A percentile compares a stretch with the other conserved stretches of the same genome.
These are phyloP conservation scores for Fusarium palustre DNA, from an alignment of 2,329 filamentous ascomycete species.

Conservation along the genomic window DNA sequence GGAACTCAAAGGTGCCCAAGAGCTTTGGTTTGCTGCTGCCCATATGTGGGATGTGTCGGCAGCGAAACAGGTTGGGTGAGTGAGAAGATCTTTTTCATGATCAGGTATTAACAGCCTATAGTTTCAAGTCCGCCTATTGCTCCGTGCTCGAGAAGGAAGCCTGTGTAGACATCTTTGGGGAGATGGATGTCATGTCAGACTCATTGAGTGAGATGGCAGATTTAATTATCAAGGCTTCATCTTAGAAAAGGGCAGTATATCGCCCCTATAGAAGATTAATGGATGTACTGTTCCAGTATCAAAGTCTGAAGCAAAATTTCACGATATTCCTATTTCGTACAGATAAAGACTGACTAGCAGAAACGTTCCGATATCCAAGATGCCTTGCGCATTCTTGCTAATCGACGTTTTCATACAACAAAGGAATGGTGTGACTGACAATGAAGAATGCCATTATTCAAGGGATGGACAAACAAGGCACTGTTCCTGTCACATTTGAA, in stretches of 20 bases:
- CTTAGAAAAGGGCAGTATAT: not conserved
- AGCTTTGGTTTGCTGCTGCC: constrained; percentile 39
- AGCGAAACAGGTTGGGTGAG: constrained; percentile 37
- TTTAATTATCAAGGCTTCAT: constrained; percentile 29
- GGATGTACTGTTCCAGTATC: not conserved
- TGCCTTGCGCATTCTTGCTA: not conserved
- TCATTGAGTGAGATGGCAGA: constrained; percentile 35
- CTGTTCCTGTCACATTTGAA: constrained; percentile 18
- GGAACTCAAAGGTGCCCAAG: constrained; percentile 24
- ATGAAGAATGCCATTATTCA: too few relatives aligned
- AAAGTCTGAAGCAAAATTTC: too few relatives aligned
- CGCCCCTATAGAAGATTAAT: not conserved
- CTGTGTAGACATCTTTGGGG: constrained; percentile 33
- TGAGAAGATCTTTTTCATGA: accelerated
- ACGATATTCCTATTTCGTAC: not conserved
- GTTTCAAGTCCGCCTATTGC: constrained; percentile 39
- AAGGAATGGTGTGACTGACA: not conserved
- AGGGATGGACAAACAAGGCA: not conserved
- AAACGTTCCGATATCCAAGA: too few relatives aligned
- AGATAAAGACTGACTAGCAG: not conserved
- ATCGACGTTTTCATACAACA: not conserved
- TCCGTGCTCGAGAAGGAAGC: constrained; percentile 36
- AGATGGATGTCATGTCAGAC: constrained; percentile 41
- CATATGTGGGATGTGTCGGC: constrained; percentile 41
- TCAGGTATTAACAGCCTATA: not conserved